A percentile compares a stretch with the other conserved stretches of the same genome.
phyloP scores from a whole-genome alignment of 148 eudicot genomes.

The Rhododendron henanense region DNA sequence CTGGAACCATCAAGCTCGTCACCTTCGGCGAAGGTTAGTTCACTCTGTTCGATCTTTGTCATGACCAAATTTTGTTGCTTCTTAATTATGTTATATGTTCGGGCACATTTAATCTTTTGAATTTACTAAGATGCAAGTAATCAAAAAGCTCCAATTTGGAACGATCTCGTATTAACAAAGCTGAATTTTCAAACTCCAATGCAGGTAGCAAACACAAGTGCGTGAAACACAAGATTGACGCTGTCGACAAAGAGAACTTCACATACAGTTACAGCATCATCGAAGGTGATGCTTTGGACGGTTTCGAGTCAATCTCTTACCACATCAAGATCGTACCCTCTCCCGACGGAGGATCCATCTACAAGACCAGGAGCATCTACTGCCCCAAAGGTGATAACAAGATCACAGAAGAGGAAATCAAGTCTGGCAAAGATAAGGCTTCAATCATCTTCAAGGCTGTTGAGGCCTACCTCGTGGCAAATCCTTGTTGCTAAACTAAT shows the following conservation, averaged over 20 bases:
- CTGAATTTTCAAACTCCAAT: not conserved
- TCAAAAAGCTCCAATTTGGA: not conserved
- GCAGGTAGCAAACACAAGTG: not conserved
- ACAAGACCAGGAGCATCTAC: not conserved
- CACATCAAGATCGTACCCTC: not conserved
- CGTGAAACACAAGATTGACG: not conserved
- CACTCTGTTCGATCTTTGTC: not conserved
- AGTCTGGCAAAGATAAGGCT: not conserved
- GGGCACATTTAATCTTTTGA: not conserved
- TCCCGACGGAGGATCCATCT: not conserved
- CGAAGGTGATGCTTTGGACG: not conserved
- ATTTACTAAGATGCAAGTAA: not conserved
- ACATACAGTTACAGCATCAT: not conserved
- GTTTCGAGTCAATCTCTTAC: not conserved
- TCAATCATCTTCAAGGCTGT: conserved; percentile 1
- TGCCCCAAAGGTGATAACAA: not conserved
- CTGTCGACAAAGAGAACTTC: not conserved
- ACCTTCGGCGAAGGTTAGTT: conserved; percentile 26
- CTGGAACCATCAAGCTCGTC: conserved; percentile 23
- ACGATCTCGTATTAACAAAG: not conserved
- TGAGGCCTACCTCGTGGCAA: not conserved
- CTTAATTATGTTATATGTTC: not conserved
- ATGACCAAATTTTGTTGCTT: not conserved
- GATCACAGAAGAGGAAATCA: not conserved
- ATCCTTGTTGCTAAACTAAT: not conserved